These are phyloP conservation scores for Penicillium tannophilum DNA, from an alignment of 495 filamentous ascomycete genomes.

Conservation along the genomic window DNA sequence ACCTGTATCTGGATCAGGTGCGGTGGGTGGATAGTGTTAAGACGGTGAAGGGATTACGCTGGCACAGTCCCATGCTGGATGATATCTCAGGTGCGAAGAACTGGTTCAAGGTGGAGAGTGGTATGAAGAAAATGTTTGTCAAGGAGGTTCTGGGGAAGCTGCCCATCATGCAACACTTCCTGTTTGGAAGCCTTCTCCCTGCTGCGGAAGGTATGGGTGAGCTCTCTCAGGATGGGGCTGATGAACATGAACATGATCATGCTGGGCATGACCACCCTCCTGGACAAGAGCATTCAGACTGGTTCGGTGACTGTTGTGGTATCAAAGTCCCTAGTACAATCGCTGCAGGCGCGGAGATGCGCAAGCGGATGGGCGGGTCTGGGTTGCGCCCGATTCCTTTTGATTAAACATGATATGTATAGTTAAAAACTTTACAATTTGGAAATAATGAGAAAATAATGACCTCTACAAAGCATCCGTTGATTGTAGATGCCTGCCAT, in stretches of 20 bases:
- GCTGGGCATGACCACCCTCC: constrained; percentile 58
- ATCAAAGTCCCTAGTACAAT: constrained; percentile 96
- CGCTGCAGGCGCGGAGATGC: constrained; percentile 83
- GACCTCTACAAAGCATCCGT: not conserved
- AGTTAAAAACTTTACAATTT: not conserved
- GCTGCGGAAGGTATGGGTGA: constrained; percentile 79
- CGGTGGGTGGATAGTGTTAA: constrained; percentile 94
- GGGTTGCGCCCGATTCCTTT: constrained; percentile 86
- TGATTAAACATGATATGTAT: constrained; percentile 54
- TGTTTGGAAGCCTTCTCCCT: constrained; percentile 84
- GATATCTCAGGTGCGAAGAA: constrained; percentile 91
- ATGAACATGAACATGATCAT: constrained; percentile 59
- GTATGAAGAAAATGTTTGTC: constrained; percentile 96
- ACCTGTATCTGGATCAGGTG: constrained; percentile 89
- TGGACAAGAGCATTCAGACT: constrained; percentile 45
- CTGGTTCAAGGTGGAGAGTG: constrained; percentile 90
- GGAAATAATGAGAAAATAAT: constrained; percentile 11
- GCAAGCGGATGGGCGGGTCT: constrained; percentile 66
- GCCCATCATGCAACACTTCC: constrained; percentile 97
- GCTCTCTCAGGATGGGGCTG: constrained; percentile 47
- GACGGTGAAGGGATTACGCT: constrained; percentile 90
- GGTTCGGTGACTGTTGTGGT: constrained; percentile 96
- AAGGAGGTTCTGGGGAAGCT: constrained; percentile 90
- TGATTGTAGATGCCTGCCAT: not conserved
- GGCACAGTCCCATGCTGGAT: constrained; percentile 98